A percentile compares a stretch with the other conserved stretches of the same genome.
Conservation (phyloP, 2,329 filamentous ascomycete genomes). For the Drechslerella dactyloides region DNA sequence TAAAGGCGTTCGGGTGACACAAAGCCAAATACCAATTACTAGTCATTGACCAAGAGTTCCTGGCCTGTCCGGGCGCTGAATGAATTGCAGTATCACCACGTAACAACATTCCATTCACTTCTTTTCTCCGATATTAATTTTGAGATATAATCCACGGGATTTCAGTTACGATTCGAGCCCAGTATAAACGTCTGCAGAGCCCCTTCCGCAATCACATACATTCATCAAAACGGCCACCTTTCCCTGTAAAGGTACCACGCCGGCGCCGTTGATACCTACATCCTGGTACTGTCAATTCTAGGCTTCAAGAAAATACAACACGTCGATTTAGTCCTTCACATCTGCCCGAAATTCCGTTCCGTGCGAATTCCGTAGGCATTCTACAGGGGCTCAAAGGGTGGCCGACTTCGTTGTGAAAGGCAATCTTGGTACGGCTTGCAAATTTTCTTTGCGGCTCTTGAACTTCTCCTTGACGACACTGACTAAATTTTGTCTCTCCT, state of each 20-base stretch:
- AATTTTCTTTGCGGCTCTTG: conserved; percentile 33
- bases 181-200: no score
- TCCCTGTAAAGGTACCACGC: background rate
- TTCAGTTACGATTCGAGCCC: no score
- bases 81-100: background rate
- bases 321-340: conserved; percentile 14
- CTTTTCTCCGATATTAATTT: background rate
- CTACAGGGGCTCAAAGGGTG: conserved; percentile 1
- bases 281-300: no score
- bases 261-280: background rate
- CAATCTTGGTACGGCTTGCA: conserved; percentile 30
- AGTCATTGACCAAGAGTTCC: conserved; percentile 28
- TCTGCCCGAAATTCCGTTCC: conserved; percentile 5
- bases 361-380: conserved; percentile 25
- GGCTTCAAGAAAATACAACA: conserved; percentile 21
- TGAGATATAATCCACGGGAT: background rate
- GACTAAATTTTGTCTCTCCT: background rate
- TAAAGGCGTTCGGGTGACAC: conserved; percentile 24
- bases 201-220: no score
- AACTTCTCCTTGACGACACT: conserved; percentile 17
- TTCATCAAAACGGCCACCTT: background rate
- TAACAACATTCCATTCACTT: background rate
- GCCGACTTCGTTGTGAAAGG: conserved; percentile 5
- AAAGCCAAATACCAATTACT: conserved; percentile 17
- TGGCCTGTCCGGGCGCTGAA: background rate